These are phyloP conservation scores for Candida sonorensis DNA, from an alignment of 805 yeast species.

Conservation along the genomic window DNA sequence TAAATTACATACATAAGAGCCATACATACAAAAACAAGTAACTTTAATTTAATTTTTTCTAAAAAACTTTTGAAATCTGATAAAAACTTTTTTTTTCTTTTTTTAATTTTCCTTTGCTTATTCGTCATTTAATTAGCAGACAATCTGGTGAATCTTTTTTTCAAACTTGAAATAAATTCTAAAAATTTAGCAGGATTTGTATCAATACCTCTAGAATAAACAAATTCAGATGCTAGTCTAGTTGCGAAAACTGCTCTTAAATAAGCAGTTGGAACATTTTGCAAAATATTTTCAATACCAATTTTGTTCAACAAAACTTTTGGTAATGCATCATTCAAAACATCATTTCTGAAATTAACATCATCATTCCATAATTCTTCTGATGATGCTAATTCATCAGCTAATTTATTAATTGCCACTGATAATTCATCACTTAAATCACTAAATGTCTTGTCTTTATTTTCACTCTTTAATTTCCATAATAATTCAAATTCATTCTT, in stretches of 20 bases:
- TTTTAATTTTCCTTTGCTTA: background rate
- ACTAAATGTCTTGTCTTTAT: slow-evolving; percentile 57
- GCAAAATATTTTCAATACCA: slow-evolving; percentile 60
- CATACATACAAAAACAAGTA: too few relatives aligned
- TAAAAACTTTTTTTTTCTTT: background rate
- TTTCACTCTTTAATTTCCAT: slow-evolving; percentile 66
- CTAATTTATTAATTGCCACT: slow-evolving; percentile 73
- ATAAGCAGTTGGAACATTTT: slow-evolving; percentile 81
- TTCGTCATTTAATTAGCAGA: background rate
- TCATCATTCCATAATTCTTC: slow-evolving; percentile 84
- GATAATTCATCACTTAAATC: slow-evolving; percentile 80
- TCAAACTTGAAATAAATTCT: slow-evolving; percentile 56
- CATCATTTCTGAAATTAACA: slow-evolving; percentile 63
- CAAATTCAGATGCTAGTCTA: slow-evolving; percentile 76
- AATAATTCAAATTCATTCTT: slow-evolving; percentile 76
- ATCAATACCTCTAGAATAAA: slow-evolving; percentile 72
- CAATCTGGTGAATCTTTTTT: slow-evolving; percentile 29
- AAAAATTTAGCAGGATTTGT: slow-evolving; percentile 75
- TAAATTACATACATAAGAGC: too few relatives aligned
- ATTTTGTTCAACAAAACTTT: slow-evolving; percentile 54
- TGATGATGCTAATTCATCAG: slow-evolving; percentile 77
- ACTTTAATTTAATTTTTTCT: too few relatives aligned
- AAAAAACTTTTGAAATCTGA: too few relatives aligned
- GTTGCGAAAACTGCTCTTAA: slow-evolving; percentile 85
- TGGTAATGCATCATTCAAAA: slow-evolving; percentile 75